Evolutionary conservation across 2,329 filamentous ascomycete genomes (phyloP).

Genomic region (Phyllosticta capitalensis): DNA sequence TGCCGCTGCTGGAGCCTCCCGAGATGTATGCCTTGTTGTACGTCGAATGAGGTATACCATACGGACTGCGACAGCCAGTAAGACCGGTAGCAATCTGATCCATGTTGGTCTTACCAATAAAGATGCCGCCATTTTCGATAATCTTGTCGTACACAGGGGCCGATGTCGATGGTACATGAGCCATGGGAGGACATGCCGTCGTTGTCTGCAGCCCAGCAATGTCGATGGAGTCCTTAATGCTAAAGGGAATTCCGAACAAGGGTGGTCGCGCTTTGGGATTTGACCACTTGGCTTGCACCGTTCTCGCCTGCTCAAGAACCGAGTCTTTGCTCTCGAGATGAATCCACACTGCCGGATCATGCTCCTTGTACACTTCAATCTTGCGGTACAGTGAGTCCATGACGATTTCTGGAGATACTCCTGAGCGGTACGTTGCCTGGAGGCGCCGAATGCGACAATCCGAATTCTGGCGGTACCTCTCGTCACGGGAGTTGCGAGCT

Average conservation of each 20-base stretch:
- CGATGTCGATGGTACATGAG: conserved; percentile 39
- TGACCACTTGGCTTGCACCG: conserved; percentile 32
- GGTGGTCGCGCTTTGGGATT: conserved; percentile 34
- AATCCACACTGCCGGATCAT: conserved; percentile 45
- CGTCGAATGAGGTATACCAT: conserved; percentile 46
- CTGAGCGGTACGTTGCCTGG: conserved; percentile 34
- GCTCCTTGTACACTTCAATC: conserved; percentile 39
- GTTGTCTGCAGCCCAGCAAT: conserved; percentile 43
- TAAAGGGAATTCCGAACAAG: conserved; percentile 48
- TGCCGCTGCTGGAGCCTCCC: conserved; percentile 50
- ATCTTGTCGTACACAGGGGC: conserved; percentile 43
- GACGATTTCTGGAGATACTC: conserved; percentile 36
- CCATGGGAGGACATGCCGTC: conserved; percentile 41
- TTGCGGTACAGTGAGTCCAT: conserved; percentile 37
- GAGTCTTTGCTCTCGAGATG: conserved; percentile 32
- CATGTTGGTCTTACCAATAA: conserved; percentile 52
- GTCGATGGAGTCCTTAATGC: conserved; percentile 49
- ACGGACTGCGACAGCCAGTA: conserved; percentile 49
- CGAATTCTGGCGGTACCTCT: conserved; percentile 22
- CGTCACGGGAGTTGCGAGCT: background rate
- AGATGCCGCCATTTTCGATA: conserved; percentile 43
- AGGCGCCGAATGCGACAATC: conserved; percentile 36
- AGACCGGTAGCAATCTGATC: conserved; percentile 56
- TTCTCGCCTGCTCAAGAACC: conserved; percentile 32
- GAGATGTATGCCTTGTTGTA: conserved; percentile 42